Conservation (phyloP, 2,329 filamentous ascomycete species). For the Tricladium varicosporioides region DNA sequence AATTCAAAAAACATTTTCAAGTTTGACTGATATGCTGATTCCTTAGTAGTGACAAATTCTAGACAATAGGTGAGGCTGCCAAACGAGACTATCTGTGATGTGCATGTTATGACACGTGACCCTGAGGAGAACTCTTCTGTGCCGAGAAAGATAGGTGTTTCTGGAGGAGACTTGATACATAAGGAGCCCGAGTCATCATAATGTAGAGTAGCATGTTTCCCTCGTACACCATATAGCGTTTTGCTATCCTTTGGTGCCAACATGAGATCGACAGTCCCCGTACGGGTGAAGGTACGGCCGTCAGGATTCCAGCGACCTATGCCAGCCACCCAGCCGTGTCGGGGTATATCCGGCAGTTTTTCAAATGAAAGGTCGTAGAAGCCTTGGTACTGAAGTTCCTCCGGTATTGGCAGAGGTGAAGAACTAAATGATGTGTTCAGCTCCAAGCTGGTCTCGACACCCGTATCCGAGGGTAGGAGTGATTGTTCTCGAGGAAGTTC, state of each 20-base stretch:
- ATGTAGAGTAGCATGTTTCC: constrained; percentile 6
- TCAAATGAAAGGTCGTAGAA: constrained; percentile 9
- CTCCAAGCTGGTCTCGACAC: too few species aligned
- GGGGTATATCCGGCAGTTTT: constrained; percentile 6
- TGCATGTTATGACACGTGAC: constrained; percentile 6
- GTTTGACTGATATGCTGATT: background rate
- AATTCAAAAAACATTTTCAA: background rate
- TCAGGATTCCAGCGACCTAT: constrained; percentile 7
- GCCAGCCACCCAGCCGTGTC: constrained; percentile 4
- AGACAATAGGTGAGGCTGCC: constrained; percentile 8
- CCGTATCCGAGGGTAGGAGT: background rate
- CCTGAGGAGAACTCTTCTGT: constrained; percentile 9
- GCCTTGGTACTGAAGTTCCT: background rate
- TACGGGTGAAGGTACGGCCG: background rate
- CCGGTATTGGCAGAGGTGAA: background rate
- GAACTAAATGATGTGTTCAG: background rate
- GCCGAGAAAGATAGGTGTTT: constrained; percentile 2
- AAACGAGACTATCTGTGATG: constrained; percentile 8
- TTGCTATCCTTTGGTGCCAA: constrained; percentile 2
- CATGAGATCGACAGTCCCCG: constrained; percentile 3
- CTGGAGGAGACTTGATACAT: background rate
- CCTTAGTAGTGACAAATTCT: background rate
- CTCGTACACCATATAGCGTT: constrained; percentile 1
- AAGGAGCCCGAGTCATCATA: constrained; percentile 6
- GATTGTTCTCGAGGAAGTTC: background rate